A percentile compares a stretch with the other conserved stretches of the same genome.
These are phyloP conservation scores for Saccharomycopsis babjevae DNA, from an alignment of 805 yeast genomes.

Conservation along the genomic window DNA sequence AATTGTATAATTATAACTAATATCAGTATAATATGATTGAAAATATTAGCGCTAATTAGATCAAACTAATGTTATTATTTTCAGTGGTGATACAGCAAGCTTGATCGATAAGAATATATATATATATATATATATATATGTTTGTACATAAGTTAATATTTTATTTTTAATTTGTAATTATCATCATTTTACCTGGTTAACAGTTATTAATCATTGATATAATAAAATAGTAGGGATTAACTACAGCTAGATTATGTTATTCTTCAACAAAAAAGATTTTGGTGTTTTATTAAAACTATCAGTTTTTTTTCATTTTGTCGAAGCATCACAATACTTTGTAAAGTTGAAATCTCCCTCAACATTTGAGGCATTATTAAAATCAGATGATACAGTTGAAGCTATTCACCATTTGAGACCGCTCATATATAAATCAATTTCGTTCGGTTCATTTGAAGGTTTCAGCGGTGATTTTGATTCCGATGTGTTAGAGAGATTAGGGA, in stretches of 20 bases:
- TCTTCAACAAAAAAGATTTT: neutral
- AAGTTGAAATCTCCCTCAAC: slow-evolving; percentile 16
- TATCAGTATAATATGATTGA: neutral
- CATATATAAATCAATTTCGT: slow-evolving; percentile 34
- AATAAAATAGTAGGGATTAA: neutral
- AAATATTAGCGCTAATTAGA: neutral
- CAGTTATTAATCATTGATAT: neutral
- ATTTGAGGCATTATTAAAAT: slow-evolving; percentile 12
- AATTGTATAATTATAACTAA: neutral
- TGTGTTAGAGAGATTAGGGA: slow-evolving; percentile 9
- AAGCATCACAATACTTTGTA: slow-evolving; percentile 12
- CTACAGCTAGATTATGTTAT: neutral
- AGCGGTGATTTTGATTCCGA: slow-evolving; percentile 35
- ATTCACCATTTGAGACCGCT: slow-evolving; percentile 32
- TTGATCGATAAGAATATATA: no score
- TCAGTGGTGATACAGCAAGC: no score
- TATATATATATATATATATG: no score
- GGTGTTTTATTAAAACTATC: neutral
- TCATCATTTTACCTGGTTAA: no score
- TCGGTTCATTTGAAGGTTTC: slow-evolving; percentile 45
- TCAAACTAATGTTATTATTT: neutral
- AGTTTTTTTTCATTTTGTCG: neutral
- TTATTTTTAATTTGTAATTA: no score
- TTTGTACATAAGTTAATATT: no score
- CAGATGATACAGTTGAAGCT: slow-evolving; percentile 14